A percentile compares a stretch with the other conserved stretches of the same genome.
These are phyloP conservation scores for Rhodotorula toruloides DNA, from an alignment of 768 basidiomycete species.

Conservation along the genomic window DNA sequence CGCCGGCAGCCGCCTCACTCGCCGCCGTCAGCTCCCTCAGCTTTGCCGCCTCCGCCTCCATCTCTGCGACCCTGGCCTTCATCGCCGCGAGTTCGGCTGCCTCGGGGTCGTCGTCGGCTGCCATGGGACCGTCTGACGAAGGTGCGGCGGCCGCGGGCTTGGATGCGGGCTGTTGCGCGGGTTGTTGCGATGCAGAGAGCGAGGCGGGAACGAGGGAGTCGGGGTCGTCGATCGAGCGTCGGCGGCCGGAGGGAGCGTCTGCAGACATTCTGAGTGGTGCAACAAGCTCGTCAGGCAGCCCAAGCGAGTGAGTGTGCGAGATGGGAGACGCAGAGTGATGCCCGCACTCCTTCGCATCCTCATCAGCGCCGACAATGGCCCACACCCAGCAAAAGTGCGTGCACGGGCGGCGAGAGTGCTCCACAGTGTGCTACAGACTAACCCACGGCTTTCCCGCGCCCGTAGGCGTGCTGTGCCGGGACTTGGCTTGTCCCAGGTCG, in stretches of 20 bases:
- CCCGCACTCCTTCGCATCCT: too few relatives aligned
- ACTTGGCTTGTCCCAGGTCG: neutral
- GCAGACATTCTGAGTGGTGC: neutral
- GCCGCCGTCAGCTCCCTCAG: slow-evolving; percentile 73
- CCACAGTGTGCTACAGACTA: too few relatives aligned
- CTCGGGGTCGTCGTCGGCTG: slow-evolving; percentile 22
- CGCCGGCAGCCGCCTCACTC: slow-evolving; percentile 22
- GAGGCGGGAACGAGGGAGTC: slow-evolving; percentile 3
- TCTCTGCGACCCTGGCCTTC: slow-evolving; percentile 87
- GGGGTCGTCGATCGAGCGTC: slow-evolving; percentile 25
- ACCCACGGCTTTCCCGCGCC: too few relatives aligned
- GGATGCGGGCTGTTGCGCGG: neutral
- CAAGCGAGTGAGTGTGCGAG: neutral
- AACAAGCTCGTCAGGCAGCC: accelerated
- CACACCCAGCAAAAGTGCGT: too few relatives aligned
- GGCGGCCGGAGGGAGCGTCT: slow-evolving; percentile 7
- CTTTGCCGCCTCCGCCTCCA: slow-evolving; percentile 85
- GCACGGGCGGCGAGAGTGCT: too few relatives aligned
- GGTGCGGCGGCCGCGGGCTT: neutral
- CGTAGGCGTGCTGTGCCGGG: neutral
- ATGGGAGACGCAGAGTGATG: neutral
- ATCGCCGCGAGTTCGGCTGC: slow-evolving; percentile 74
- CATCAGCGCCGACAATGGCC: too few relatives aligned
- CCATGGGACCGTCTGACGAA: neutral
- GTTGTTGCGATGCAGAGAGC: neutral